Evolutionary conservation across 768 basidiomycete genomes (phyloP), one percentile per base, ranked within the genome.

Genomic region (Boletales sp.): DNA sequence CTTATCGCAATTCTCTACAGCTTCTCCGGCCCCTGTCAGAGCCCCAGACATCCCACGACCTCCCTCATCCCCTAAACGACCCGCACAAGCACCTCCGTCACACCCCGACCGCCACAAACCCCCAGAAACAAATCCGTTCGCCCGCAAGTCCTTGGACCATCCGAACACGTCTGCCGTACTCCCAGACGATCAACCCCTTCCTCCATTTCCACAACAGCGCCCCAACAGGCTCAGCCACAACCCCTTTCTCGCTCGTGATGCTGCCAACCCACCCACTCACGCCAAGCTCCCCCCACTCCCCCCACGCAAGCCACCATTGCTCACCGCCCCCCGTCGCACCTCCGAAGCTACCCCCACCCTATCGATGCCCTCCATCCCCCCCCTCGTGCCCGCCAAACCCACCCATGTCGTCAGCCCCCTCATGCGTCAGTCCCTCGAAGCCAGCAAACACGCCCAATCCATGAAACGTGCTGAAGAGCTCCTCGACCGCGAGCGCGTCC

Each of bases 351-450:
- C 44, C 8, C 45, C 55, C 34, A 37, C 37, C 0, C 33, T 48
- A 8, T 46, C 53, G 14, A 51, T 35, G 4, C 49, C 58, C 10
- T 45, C 47, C 3, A 51, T 48, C 28, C 45, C 57, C 44, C 59
- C 65, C 30, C 48, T 61, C 21, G 60, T 54, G 53, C 70, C 55
- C n/a, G 11, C 36, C 25, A 67, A 49, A 28, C 58, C 67, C 4
- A 50, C 54, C 4, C 84, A 87, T 47, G 67, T 80, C 28, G 82
- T 81, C 19, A 84, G 81, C 11, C 74, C 77, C 0, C 69, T 87
- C n/a, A 87, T 87, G 70, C 78, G 78, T 51, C 87, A 90, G 65
- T 83, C 81, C 18, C 70, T 91, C 1, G 82, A 86, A 46, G 89
- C 89, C 7, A 82, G 79, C 50, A 86, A 87, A 59, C 78, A 80